Percentiles rank a stretch among this genome's conserved stretches.
These are phyloP conservation scores for Quercus gilva DNA, from an alignment of 306 rosid genomes.

Conservation along the genomic window DNA sequence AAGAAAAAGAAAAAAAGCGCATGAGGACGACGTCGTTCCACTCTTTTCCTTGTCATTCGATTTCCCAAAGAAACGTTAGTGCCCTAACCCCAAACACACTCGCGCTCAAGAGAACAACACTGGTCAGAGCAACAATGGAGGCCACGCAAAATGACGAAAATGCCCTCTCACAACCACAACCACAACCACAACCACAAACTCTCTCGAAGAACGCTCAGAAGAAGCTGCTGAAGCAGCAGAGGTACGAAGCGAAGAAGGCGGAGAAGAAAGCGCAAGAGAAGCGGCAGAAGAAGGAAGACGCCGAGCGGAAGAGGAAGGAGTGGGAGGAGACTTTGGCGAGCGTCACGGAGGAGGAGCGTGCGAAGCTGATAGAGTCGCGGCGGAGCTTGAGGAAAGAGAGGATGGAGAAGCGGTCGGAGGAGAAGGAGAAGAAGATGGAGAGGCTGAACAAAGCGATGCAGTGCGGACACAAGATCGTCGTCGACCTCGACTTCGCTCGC, in stretches of 20 bases:
- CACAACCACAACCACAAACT: not conserved
- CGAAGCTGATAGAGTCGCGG: conserved; percentile 64
- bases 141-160: conserved; percentile 13
- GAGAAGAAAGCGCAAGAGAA: conserved; percentile 77
- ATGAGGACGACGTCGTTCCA: not conserved
- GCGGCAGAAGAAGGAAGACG: conserved; percentile 55
- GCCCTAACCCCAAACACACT: not conserved
- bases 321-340: conserved; percentile 71
- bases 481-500: conserved; percentile 73
- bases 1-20: not conserved
- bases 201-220: conserved; percentile 74
- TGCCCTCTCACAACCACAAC: not conserved
- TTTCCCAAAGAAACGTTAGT: too few relatives aligned
- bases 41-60: too few relatives aligned
- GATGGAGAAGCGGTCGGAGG: conserved; percentile 64
- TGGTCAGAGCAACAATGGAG: conserved; percentile 25
- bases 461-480: conserved; percentile 69
- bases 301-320: conserved; percentile 72
- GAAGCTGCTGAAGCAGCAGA: conserved; percentile 67
- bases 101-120: not conserved
- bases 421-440: conserved; percentile 52
- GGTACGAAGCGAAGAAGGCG: conserved; percentile 71
- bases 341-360: conserved; percentile 58
- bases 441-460: conserved; percentile 49
- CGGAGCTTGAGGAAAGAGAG: conserved; percentile 67